Evolutionary conservation across 2,329 filamentous ascomycete genomes (phyloP), one percentile per base, ranked within the genome.

Genomic region (Ceratocystis papillata): DNA sequence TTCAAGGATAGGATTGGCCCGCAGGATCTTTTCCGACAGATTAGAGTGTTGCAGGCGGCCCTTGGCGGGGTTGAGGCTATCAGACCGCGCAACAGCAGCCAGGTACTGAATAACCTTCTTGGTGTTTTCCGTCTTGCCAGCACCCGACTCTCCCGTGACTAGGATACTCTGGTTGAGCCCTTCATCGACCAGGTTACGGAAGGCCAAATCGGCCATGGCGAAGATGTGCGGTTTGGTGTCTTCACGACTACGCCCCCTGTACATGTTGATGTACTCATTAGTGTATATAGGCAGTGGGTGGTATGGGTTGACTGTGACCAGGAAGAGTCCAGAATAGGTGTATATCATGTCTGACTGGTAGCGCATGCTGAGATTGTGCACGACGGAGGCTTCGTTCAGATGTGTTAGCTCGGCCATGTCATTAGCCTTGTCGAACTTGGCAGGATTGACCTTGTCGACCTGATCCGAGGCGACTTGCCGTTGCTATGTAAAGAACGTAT

Each of bases 51-150:
- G 79, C 3, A 75, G 73, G 78, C 87, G 76, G 77, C 80, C 77
- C 79, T 86, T 78, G 75, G 82, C 73, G 1, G 87, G 82, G 0
- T 87, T 86, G 68, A 87, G 82, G 0, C 87, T 86, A 68, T 97
- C 93, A 0, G 89, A 85, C 53, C 89, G 88, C 8, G 94, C 94
- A 59, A 99, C 94, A 1, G 94, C 91, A 15, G 94, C 94, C 55
- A 99, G 84, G 73, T 99, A 99, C 72, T 99, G 95, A 65, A 99
- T 99, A 71, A 99, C 94, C 75, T 99, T 99, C 74, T 99, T 99
- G 17, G 94, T 99, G 74, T 99, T 99, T 75, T 99, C 94, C 0
- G 94, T 99, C 78, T 99, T 99, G 71, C 94, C 94, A 44, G 94
- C 94, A 73, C 94, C 94, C 20, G 94, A 99, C 78, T 99, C 94